phyloP scores from a whole-genome alignment of 148 eudicot genomes.

The Persicaria tinctoria region DNA sequence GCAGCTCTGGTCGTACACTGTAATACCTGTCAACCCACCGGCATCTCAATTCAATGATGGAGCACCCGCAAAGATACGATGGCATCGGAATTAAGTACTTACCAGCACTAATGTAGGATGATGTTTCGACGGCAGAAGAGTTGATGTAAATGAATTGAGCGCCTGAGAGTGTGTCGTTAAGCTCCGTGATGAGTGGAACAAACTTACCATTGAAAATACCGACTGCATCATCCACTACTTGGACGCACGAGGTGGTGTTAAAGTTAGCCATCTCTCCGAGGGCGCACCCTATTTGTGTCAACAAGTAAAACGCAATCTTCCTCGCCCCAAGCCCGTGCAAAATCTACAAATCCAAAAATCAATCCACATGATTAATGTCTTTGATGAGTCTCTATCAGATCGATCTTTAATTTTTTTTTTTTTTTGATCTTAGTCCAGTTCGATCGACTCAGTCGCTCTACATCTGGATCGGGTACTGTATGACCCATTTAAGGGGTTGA shows the following conservation, averaged over 20 bases:
- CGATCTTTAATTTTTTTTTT: no score
- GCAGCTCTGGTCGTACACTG: constrained; percentile 1
- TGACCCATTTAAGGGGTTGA: no score
- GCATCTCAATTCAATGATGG: no score
- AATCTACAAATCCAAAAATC: constrained; percentile 18
- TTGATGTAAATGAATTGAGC: constrained; percentile 7
- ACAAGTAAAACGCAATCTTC: constrained; percentile 45
- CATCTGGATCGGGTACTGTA: no score
- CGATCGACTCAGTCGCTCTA: no score
- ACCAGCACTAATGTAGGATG: not conserved
- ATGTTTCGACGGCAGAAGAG: not conserved
- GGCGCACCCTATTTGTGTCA: constrained; percentile 63
- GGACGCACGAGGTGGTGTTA: constrained; percentile 32
- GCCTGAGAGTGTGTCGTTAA: not conserved
- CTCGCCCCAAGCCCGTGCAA: constrained; percentile 47
- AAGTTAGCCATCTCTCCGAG: constrained; percentile 30
- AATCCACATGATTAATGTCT: no score
- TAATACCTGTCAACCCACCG: not conserved
- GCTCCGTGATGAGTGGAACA: not conserved
- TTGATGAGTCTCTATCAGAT: not conserved
- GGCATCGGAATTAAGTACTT: not conserved
- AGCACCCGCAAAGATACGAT: no score
- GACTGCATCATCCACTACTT: constrained; percentile 30
- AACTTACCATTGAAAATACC: constrained; percentile 38
- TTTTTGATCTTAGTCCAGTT: no score